Percentiles rank a stretch among this genome's conserved stretches.
These are phyloP conservation scores for Fagus sylvatica DNA, from an alignment of 306 rosid genomes.

Conservation along the genomic window DNA sequence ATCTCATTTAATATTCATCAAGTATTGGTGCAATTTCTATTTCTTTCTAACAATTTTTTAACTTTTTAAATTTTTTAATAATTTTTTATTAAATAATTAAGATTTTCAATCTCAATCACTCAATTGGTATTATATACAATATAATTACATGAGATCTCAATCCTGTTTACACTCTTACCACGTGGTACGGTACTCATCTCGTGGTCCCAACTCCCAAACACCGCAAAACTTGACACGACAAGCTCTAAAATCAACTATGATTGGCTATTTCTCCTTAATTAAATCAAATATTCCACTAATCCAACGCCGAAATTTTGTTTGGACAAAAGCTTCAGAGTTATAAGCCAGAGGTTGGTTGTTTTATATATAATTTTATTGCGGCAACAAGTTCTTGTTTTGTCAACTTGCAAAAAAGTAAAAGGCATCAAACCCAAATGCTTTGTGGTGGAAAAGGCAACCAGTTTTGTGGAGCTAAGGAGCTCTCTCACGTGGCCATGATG, in stretches of 20 bases:
- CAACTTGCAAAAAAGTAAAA: slow-evolving; percentile 28
- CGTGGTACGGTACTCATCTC: background rate
- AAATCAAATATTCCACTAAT: background rate
- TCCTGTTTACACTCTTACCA: background rate
- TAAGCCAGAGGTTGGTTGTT: slow-evolving; percentile 34
- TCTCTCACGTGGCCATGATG: slow-evolving; percentile 11
- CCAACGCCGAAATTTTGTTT: slow-evolving; percentile 6
- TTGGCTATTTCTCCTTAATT: background rate
- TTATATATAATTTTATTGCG: slow-evolving; percentile 19
- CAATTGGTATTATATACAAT: too few relatives aligned
- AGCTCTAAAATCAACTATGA: slow-evolving; percentile 14
- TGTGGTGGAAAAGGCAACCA: slow-evolving; percentile 30
- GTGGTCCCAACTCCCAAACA: slow-evolving; percentile 25
- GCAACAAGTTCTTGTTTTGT: slow-evolving; percentile 32
- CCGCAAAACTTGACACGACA: too few relatives aligned
- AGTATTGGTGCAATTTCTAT: too few relatives aligned
- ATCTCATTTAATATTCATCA: too few relatives aligned
- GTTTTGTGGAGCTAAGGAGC: slow-evolving; percentile 11
- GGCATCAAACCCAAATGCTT: slow-evolving; percentile 25
- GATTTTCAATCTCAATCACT: too few relatives aligned
- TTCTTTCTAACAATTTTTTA: too few relatives aligned
- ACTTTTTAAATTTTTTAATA: too few relatives aligned
- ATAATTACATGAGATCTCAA: background rate
- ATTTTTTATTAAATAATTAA: too few relatives aligned
- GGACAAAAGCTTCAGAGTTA: background rate